Base-by-base conservation (phyloP, 495 filamentous ascomycete genomes). In the Penicillium crystallinum region DNA sequence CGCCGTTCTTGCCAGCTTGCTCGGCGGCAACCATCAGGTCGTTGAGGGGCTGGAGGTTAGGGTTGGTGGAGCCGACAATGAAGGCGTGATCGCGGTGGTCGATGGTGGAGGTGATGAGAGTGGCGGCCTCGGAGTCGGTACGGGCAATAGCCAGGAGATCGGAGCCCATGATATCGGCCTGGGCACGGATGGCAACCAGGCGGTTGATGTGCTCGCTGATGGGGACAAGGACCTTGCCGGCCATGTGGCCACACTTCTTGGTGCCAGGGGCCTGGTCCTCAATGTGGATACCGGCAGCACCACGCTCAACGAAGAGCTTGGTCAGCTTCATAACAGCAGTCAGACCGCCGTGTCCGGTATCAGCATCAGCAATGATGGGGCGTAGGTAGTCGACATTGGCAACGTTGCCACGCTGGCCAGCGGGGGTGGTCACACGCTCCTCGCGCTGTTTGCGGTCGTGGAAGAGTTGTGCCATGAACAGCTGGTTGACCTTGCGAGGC, bases 201-300 rank as follows among this genome's bases (percentile, higher is more conserved):
- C 93, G 88, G 77, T 97, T 98, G 79, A 97, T 96, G 76, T 98
- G 93, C 74, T 98, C 93, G 74, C 82, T 87, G 69, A 97, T 95
- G 33, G 93, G 93, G 44, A 98, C 93, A 41, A 98, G 80, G 27
- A 98, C 93, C 77, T 98, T 98, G 59, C 93, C 93, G 56, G 93
- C 93, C 93, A 98, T 98, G 73, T 98, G 93, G 49, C 93, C 93
- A 65, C 93, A 98, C 78, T 98, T 98, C 83, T 98, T 98, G 33
- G 93, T 98, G 35, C 93, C 93, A 1, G 93, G 92, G 9, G 93
- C 93, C 72, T 98, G 93, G 66, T 98, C 93, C 72, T 98, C 93
- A 56, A 98, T 97, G 70, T 98, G 93, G 62, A 98, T 96, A 61
- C 93, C 93, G 36, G 93, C 93, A 30, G 93, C 93, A 64, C 93